Evolutionary conservation across 2,329 filamentous ascomycete genomes (phyloP).

Genomic region (Phyllosticta citriasiana): DNA sequence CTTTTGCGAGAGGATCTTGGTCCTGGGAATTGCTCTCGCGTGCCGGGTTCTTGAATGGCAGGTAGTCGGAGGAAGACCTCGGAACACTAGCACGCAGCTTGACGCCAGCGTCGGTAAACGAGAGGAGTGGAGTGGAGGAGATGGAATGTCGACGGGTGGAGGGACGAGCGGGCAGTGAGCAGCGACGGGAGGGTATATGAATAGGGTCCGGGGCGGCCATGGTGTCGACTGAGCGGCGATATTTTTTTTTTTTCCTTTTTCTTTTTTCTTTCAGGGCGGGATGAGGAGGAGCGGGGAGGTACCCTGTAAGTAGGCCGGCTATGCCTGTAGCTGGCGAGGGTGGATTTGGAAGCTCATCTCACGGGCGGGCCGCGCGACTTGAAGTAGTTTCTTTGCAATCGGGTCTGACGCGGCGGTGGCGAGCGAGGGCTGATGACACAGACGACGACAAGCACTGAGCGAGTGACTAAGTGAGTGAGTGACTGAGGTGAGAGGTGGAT

Average conservation of each 20-base stretch:
- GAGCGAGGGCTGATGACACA: background rate
- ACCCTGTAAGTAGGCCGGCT: background rate
- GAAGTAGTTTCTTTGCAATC: background rate
- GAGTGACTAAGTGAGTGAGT: no score
- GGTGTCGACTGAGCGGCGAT: background rate
- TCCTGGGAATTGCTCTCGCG: background rate
- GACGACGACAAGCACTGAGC: no score
- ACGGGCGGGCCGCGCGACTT: background rate
- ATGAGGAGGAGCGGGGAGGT: background rate
- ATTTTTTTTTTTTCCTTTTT: background rate
- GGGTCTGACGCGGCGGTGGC: background rate
- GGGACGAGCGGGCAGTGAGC: background rate
- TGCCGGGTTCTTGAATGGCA: background rate
- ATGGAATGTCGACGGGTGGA: background rate
- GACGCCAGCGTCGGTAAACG: background rate
- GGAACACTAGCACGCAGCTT: background rate
- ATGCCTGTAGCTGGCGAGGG: background rate
- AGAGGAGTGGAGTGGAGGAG: background rate
- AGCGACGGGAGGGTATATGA: slow-evolving; percentile 10
- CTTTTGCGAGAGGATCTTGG: background rate
- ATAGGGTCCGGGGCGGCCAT: slow-evolving; percentile 7
- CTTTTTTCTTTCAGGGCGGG: background rate
- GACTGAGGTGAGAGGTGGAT: no score
- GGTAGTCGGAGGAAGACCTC: background rate
- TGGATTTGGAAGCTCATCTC: background rate